Evolutionary conservation across 2,329 filamentous ascomycete genomes (phyloP), one percentile per base, ranked within the genome.

Genomic region (Colletotrichum paranaense): DNA sequence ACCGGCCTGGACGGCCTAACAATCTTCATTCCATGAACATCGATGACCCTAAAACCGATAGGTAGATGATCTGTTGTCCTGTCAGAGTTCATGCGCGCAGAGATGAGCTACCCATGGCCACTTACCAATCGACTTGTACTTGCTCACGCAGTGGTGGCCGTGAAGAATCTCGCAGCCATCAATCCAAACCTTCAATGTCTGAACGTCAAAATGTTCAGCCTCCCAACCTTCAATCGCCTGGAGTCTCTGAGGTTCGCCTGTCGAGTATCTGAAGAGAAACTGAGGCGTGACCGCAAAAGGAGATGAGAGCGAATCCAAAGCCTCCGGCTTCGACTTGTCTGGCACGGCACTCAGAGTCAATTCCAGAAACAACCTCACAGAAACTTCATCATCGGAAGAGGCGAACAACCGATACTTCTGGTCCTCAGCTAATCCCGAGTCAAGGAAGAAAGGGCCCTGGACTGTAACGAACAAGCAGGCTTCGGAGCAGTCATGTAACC

Each of bases 21-120:
- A 30, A 86, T 76, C 46, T 80, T 77, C 16, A 80, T 79, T 28
- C 83, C 81, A n/a, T 80, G 79, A 2, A 80, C 78, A 72, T 86
- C 83, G 62, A 86, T 80, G 52, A 86, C 74, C 1, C 64, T 42
- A 5, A 67, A 67, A 4, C 55, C 63, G 3, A 19, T n/a, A 6
- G 68, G 68, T 3, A 65, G 26, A 24, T 53, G 19, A 11, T 30
- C 60, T 69, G 12, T 1, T 8, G 1, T 26, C 19, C 32, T 26
- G 8, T 59, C 19, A 42, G 35, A 49, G 16, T n/a, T 5, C 0
- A 24, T 30, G 46, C 19, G 14, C 11, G 1, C 9, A 22, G 11
- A 22, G 2, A 14, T n/a, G 24, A 32, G 12, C 32, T 22, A 5
- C 32, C 11, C 4, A n/a, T 3, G 12, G 26, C 5, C 14, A 62